A percentile compares a stretch with the other conserved stretches of the same genome.
Conservation (phyloP, 139 green algal genomes). For the Chlorella sp. region DNA sequence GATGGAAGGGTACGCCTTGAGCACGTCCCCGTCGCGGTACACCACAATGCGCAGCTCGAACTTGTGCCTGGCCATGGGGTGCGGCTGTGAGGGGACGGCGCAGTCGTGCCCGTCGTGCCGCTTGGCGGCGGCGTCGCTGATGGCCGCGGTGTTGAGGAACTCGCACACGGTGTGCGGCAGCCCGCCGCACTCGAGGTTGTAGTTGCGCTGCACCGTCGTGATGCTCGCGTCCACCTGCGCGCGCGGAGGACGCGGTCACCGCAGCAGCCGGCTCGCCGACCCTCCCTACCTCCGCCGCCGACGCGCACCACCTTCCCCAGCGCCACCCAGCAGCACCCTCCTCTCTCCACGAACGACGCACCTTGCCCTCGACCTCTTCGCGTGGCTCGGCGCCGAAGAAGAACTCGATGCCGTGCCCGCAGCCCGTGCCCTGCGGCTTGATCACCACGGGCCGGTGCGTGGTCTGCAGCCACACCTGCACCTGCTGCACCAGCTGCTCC, state of each 20-base stretch:
- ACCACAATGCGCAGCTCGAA: conserved; percentile 32
- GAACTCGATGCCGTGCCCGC: conserved; percentile 33
- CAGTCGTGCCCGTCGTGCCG: background rate
- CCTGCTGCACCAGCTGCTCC: background rate
- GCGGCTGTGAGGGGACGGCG: too few relatives aligned
- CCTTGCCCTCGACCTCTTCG: conserved; percentile 10
- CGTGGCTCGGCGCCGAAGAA: conserved; percentile 16
- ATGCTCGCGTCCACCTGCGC: conserved; percentile 17
- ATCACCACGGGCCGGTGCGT: conserved; percentile 13
- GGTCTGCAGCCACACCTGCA: conserved; percentile 14
- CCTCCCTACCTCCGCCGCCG: background rate
- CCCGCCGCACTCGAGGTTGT: conserved; percentile 27
- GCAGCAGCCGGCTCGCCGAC: background rate
- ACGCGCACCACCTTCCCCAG: background rate
- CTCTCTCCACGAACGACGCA: too few relatives aligned
- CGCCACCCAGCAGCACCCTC: background rate
- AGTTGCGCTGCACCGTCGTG: conserved; percentile 11
- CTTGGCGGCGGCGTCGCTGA: conserved; percentile 6
- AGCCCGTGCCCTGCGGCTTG: conserved; percentile 32
- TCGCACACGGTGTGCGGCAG: conserved; percentile 27
- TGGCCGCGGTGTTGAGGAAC: conserved; percentile 23
- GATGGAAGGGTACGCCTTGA: conserved; percentile 28
- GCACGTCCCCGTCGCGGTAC: conserved; percentile 17
- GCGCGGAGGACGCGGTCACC: background rate
- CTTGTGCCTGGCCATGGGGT: conserved; percentile 19